phyloP scores from a whole-genome alignment of 2,329 filamentous ascomycete genomes.

The Arachnopeziza araneosa region DNA sequence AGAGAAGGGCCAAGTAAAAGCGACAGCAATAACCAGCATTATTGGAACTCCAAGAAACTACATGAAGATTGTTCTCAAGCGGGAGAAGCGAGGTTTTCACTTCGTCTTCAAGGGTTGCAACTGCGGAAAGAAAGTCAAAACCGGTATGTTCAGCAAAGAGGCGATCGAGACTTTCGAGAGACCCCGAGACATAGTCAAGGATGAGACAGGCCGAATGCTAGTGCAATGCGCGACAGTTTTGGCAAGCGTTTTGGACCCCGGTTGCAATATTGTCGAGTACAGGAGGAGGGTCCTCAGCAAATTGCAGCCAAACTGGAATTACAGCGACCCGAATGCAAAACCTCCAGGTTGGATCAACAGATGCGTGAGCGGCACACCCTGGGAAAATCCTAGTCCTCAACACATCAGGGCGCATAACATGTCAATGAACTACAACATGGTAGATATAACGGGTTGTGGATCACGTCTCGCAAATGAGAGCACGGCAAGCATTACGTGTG shows the following conservation, averaged over 20 bases:
- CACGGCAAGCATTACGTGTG: conserved; percentile 7
- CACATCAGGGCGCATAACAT: conserved; percentile 6
- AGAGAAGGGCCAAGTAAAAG: conserved; percentile 12
- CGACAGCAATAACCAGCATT: conserved; percentile 17
- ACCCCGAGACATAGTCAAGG: conserved; percentile 2
- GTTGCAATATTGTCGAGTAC: conserved; percentile 5
- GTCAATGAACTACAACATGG: conserved; percentile 9
- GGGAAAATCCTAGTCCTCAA: conserved; percentile 5
- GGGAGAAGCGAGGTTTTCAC: conserved; percentile 19
- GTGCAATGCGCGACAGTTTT: conserved; percentile 14
- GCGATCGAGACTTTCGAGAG: conserved; percentile 9
- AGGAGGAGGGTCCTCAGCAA: conserved; percentile 7
- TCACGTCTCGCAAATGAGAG: conserved; percentile 10
- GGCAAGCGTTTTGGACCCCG: conserved; percentile 9
- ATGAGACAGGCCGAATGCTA: conserved; percentile 11
- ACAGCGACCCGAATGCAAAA: conserved; percentile 7
- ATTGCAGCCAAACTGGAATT: conserved; percentile 8
- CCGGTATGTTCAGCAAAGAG: conserved; percentile 11
- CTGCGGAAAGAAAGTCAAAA: conserved; percentile 11
- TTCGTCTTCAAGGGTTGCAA: conserved; percentile 24
- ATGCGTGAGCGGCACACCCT: conserved; percentile 6
- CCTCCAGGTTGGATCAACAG: conserved; percentile 5
- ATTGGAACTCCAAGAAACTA: conserved; percentile 21
- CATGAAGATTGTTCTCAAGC: conserved; percentile 23
- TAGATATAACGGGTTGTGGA: conserved; percentile 2